These are phyloP conservation scores for Mallotus nudiflorus DNA, from an alignment of 345 rosid species.

Conservation along the genomic window DNA sequence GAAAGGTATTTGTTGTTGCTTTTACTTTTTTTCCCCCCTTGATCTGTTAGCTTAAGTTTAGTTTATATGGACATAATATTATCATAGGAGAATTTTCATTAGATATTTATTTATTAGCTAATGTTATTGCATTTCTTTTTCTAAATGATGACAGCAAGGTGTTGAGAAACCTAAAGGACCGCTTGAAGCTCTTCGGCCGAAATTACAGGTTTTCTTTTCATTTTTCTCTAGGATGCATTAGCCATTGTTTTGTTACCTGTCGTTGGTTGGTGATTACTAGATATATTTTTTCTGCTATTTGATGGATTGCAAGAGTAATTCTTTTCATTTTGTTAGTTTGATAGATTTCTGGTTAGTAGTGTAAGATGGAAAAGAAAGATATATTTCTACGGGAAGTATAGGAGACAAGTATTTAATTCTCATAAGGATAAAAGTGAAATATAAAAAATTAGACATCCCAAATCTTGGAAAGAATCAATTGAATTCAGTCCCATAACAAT, in stretches of 20 bases:
- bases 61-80: conserved; percentile 13
- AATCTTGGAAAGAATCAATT: too few species aligned
- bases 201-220: conserved; percentile 66
- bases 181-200: conserved; percentile 98
- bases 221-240: background rate
- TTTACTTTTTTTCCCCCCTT: background rate
- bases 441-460: background rate
- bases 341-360: too few species aligned
- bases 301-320: too few species aligned
- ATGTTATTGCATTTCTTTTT: conserved; percentile 2
- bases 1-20: conserved; percentile 58
- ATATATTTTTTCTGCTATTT: background rate
- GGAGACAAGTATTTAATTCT: background rate
- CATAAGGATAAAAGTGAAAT: background rate
- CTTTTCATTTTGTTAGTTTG: too few species aligned
- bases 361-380: background rate
- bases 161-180: conserved; percentile 98
- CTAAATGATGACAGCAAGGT: conserved; percentile 73
- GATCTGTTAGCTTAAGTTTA: background rate
- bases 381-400: background rate
- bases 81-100: conserved; percentile 5
- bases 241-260: background rate
- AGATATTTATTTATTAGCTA: conserved; percentile 10
- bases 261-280: too few species aligned
- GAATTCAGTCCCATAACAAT: too few species aligned